phyloP scores from a whole-genome alignment of 495 filamentous ascomycete genomes.

The Aspergillus biplanus region DNA sequence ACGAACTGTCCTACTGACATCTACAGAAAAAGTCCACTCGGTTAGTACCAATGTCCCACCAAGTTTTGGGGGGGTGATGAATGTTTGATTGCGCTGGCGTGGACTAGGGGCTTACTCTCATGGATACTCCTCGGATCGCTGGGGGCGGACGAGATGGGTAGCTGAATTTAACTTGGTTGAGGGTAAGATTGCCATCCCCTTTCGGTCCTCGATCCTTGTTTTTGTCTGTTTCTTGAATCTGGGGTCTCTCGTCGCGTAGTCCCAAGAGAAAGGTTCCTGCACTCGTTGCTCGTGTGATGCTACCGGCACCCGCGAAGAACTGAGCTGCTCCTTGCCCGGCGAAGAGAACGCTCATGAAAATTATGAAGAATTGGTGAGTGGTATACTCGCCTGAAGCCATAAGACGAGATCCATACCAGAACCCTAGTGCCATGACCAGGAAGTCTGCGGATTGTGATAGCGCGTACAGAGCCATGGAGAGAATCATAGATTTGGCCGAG shows the following conservation, averaged over 20 bases:
- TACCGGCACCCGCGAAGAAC: constrained; percentile 48
- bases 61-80: too few relatives aligned
- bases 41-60: too few relatives aligned
- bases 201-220: constrained; percentile 24
- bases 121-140: constrained; percentile 26
- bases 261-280: constrained; percentile 53
- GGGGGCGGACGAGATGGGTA: constrained; percentile 12
- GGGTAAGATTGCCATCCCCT: neutral
- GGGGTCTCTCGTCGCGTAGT: constrained; percentile 40
- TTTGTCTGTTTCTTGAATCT: constrained; percentile 35
- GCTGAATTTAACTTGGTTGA: constrained; percentile 17
- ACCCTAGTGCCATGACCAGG: constrained; percentile 50
- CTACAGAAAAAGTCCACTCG: neutral
- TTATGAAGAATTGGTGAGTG: constrained; percentile 50
- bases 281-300: constrained; percentile 47
- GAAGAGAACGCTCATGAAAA: constrained; percentile 49
- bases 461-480: constrained; percentile 17
- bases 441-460: constrained; percentile 25
- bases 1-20: constrained; percentile 56
- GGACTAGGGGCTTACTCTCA: constrained; percentile 37
- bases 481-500: constrained; percentile 28
- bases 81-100: too few relatives aligned
- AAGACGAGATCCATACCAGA: constrained; percentile 39
- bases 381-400: constrained; percentile 48
- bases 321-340: constrained; percentile 30